phyloP scores from a whole-genome alignment of 2,329 filamentous ascomycete genomes.

The Cercospora janseana region DNA sequence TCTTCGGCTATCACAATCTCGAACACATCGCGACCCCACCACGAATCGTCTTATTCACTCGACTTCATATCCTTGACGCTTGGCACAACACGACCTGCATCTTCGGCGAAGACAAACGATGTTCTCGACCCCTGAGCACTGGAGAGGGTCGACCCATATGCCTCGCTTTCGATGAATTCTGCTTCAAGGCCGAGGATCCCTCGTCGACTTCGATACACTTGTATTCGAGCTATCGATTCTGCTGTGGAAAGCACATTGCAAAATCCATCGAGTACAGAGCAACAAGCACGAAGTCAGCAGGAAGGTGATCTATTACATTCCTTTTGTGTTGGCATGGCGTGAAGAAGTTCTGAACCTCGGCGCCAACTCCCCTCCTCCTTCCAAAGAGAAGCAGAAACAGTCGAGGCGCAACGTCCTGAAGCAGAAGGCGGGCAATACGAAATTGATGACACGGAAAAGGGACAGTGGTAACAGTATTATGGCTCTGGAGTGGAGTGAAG shows the following conservation, averaged over 20 bases:
- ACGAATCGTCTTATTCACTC: neutral
- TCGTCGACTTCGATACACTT: slow-evolving; percentile 1
- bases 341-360: slow-evolving; percentile 1
- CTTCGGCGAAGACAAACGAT: slow-evolving; percentile 5
- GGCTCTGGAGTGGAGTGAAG: neutral
- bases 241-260: slow-evolving; percentile 8
- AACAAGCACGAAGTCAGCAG: neutral
- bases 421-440: neutral
- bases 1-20: slow-evolving; percentile 7
- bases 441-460: slow-evolving; percentile 2
- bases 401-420: slow-evolving; percentile 7
- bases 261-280: neutral
- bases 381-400: slow-evolving; percentile 3
- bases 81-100: slow-evolving; percentile 10
- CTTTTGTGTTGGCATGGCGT: slow-evolving; percentile 3
- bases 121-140: neutral
- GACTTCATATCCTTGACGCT: slow-evolving; percentile 4
- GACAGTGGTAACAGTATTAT: neutral
- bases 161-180: slow-evolving; percentile 5
- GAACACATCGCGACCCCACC: slow-evolving; percentile 6
- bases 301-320: slow-evolving; percentile 6
- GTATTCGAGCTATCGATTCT: neutral
- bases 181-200: slow-evolving; percentile 7
- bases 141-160: slow-evolving; percentile 1
- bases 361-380: slow-evolving; percentile 1